These are phyloP conservation scores for Waltergamsia citrina DNA, from an alignment of 2,329 filamentous ascomycete genomes.

Conservation along the genomic window DNA sequence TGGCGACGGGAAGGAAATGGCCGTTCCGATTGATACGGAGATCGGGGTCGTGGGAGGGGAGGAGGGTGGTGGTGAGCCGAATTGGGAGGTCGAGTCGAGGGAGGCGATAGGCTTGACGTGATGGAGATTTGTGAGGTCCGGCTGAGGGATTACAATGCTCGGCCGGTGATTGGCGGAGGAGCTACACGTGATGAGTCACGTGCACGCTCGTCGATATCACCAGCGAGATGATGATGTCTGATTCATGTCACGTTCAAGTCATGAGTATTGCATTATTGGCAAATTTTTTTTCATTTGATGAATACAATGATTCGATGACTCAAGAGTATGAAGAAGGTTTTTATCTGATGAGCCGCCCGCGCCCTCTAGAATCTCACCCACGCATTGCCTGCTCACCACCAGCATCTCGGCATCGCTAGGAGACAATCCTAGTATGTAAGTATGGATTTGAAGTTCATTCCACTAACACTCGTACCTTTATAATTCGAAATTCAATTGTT, in stretches of 20 bases:
- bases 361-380: too few species aligned
- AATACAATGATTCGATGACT: not conserved
- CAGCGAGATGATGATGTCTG: too few species aligned
- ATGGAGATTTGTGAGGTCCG: slow-evolving; percentile 6
- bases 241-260: too few species aligned
- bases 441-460: too few species aligned
- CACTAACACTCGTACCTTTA: too few species aligned
- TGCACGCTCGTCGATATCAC: not conserved
- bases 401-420: too few species aligned
- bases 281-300: too few species aligned
- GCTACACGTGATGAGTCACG: slow-evolving; percentile 7
- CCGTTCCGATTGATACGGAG: not conserved
- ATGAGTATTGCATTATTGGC: not conserved
- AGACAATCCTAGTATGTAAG: too few species aligned
- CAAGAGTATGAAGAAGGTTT: not conserved
- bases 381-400: too few species aligned
- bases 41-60: slow-evolving; percentile 1
- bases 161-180: slow-evolving; percentile 6
- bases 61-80: not conserved
- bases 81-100: not conserved
- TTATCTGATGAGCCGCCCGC: too few species aligned
- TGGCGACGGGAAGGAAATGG: not conserved
- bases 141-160: slow-evolving; percentile 9
- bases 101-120: slow-evolving; percentile 5
- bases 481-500: too few species aligned